Evolutionary conservation across 805 yeast genomes (phyloP), one percentile per base, ranked within the genome.

Genomic region (Yarrowia osloensis): DNA sequence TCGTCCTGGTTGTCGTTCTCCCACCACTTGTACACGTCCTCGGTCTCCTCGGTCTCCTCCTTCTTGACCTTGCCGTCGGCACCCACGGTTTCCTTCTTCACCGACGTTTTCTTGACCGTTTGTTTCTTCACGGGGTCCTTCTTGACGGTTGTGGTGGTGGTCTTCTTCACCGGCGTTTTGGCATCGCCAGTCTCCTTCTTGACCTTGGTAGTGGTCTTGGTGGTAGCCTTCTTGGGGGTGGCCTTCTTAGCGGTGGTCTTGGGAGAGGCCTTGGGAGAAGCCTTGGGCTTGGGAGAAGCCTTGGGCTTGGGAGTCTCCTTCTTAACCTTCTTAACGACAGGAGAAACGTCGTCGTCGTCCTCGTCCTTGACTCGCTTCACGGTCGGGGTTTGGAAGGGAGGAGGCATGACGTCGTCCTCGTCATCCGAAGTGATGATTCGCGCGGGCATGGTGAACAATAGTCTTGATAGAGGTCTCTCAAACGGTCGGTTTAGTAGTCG

Each of bases 21-120:
- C 95, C 97, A 91, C 96, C 96, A 87, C 76, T 86, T 88, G 74
- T 85, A 87, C n/a, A 78, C 80, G 1, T 82, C 90, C 2, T 83
- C 87, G n/a, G 83, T 86, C 19, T 83, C 87, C 21, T 81, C 85
- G 40, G 67, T 50, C 35, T 35, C 67, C 21, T 57, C 67, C 67
- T 69, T 71, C 29, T 65, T 35, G 47, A 33, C 59, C 21, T 29
- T 24, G 26, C 65, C 47, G 35, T 63, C 21, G 69, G 61, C 66
- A 1, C 47, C 66, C 55, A 68, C 68, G 9, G 68, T 63, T 21
- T 67, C 37, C 22, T 57, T 59, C 52, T 40, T 59, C 15, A 59
- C 52, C 7, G 49, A 42, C 35, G 70, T 70, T 29, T 70, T 69
- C 47, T 72, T 70, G 42, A 67, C 62, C 33, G 68, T 68, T 9